Evolutionary conservation across 495 filamentous ascomycete species (phyloP), one percentile per base, ranked within the genome.

Genomic region (Pseudomonodictys pantanalensis): DNA sequence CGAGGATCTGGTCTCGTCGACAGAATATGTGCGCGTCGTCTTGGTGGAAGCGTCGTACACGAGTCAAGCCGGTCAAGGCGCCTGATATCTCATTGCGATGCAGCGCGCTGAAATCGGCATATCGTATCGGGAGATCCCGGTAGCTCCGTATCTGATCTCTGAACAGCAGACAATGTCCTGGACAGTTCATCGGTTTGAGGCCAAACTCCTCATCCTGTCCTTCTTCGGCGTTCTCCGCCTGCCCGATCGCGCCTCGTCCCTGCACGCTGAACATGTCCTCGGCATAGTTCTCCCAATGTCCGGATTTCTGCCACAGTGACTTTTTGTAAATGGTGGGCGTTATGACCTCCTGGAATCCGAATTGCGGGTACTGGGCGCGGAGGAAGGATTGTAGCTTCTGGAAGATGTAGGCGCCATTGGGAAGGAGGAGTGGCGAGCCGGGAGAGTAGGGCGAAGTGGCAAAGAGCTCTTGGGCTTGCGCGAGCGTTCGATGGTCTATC

Each of bases 11-110:
- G 30, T 78, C 78, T 41, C 88, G 90, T 10, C 88, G 83, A 70
- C 92, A 96, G 73, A 97, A 97, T 38, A 97, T 95, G 69, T 97
- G 92, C 0, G 89, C 92, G 67, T 97, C 92, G 68, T 97, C 92
- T 71, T 97, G 92, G 72, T 97, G 92, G 69, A 97, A 97, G n/a
- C 90, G 80, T 39, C 92, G 82, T 22, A 96, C 89, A 48, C 92
- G 83, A 1, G 92, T 97, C 53, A 97, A 75, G 18, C 92, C 92
- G 62, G 85, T 91, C 64, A 97, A 73, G 0, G 92, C 81, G 15
- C 92, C 92, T 0, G 91, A 95, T 26, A 87, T 75, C 73, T 97
- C 92, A 69, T 97, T 95, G 12, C 92, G 85, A 72, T 97, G 92
- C 32, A 97, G 75, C 10, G 92, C 86, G 64, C 89, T 91, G 75